Conservation (phyloP, 2,329 filamentous ascomycete species). For the Nothophoma quercina region DNA sequence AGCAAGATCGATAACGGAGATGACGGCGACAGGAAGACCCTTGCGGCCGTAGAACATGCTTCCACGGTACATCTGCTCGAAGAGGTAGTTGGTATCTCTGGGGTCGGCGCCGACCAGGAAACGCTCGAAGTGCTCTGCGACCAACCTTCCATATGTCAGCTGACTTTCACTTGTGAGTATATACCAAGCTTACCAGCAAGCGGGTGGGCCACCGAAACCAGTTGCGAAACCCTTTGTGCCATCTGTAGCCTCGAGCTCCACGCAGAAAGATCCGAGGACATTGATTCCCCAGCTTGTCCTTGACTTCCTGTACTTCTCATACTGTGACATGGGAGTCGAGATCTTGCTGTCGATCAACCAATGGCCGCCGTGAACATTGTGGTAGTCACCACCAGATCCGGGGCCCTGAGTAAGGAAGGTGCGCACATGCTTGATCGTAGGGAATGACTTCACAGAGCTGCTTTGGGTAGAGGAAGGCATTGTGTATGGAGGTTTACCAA, state of each 20-base stretch:
- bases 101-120: slow-evolving; percentile 90
- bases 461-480: slow-evolving; percentile 39
- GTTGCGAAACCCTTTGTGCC: slow-evolving; percentile 95
- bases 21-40: slow-evolving; percentile 86
- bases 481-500: slow-evolving; percentile 16
- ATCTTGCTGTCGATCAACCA: slow-evolving; percentile 94
- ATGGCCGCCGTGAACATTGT: slow-evolving; percentile 79
- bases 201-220: slow-evolving; percentile 90
- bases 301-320: slow-evolving; percentile 86
- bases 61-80: slow-evolving; percentile 94
- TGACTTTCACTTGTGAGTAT: neutral
- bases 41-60: slow-evolving; percentile 98
- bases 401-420: slow-evolving; percentile 76
- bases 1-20: slow-evolving; percentile 92
- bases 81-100: slow-evolving; percentile 87
- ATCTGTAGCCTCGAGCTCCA: slow-evolving; percentile 88
- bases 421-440: slow-evolving; percentile 76
- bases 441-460: slow-evolving; percentile 63
- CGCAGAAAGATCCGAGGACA: slow-evolving; percentile 87
- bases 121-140: slow-evolving; percentile 90
- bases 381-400: slow-evolving; percentile 76
- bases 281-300: slow-evolving; percentile 96
- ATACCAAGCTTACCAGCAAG: slow-evolving; percentile 72
- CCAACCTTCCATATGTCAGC: slow-evolving; percentile 56
- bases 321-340: slow-evolving; percentile 89